phyloP scores from a whole-genome alignment of 2,329 filamentous ascomycete genomes.

The Fusarium ambrosium region DNA sequence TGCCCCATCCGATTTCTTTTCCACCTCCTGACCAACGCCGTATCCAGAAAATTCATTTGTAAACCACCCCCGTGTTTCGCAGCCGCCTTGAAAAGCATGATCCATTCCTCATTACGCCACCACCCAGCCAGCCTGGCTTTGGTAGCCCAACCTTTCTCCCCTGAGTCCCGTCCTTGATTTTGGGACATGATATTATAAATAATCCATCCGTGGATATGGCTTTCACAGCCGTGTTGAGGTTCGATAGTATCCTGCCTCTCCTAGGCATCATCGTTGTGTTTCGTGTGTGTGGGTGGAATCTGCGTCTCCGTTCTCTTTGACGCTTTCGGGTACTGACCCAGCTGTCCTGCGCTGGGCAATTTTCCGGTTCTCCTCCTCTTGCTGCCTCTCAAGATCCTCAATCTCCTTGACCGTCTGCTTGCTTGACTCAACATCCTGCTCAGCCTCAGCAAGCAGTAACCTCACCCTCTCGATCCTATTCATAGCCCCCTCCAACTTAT shows the following conservation, averaged over 20 bases:
- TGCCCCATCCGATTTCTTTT: background rate
- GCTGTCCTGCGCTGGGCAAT: constrained; percentile 5
- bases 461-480: constrained; percentile 78
- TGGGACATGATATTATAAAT: background rate
- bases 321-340: constrained; percentile 2
- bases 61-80: background rate
- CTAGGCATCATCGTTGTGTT: background rate
- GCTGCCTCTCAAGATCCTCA: constrained; percentile 34
- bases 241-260: background rate
- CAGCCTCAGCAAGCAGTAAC: constrained; percentile 64
- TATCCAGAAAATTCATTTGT: background rate
- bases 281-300: constrained; percentile 10
- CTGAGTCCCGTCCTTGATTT: background rate
- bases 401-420: constrained; percentile 36
- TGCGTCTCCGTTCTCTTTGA: constrained; percentile 14
- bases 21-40: constrained; percentile 8
- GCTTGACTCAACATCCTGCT: constrained; percentile 38
- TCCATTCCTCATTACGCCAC: constrained; percentile 25
- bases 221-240: background rate
- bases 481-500: constrained; percentile 79
- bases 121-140: background rate
- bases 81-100: background rate
- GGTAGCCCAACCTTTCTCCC: background rate
- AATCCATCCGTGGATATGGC: background rate
- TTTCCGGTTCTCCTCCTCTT: constrained; percentile 29